Base-by-base conservation (phyloP, 2,329 filamentous ascomycete species). In the Fusarium vanettenii region DNA sequence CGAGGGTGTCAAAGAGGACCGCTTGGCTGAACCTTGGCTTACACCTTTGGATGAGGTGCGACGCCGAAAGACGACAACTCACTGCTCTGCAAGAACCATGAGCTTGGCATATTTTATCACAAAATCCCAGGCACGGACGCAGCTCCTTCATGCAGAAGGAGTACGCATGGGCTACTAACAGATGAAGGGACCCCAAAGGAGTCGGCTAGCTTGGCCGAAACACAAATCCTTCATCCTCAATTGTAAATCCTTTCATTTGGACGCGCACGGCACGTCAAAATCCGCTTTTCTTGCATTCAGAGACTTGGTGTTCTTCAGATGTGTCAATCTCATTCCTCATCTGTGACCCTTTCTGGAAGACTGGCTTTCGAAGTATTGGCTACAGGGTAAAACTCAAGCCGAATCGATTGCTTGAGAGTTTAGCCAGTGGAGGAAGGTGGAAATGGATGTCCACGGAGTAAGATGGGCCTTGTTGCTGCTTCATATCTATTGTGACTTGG, bases 81-180 rank as follows among this genome's bases (percentile, higher is more conserved):
- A 18, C 22, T 27, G 22, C 5, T 4, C 22, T 48, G 45, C 27
- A 9, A 1, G 45, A 10, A 48, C 8, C 5, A 48, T 45, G 20
- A 45, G 2, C 5, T 27, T 25, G 45, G 5, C 5, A 50, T 18
- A 4, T n/a, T 25, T 25, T 10, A 8, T 29, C 22, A 5, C 4
- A 45, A 50, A 50, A 11, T 25, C 9, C 8, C 2, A 50, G 16
- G 48, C 25, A 52, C 25, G 10, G 25, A 52, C 16, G 3, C 2
- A n/a, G 16, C n/a, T 27, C 48, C 11, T 52, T 13, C 25, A n/a
- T n/a, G 25, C 9, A 18, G 25, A 52, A 13, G 48, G 16, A 29
- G 8, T 29, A 50, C n/a, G 10, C 3, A n/a, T n/a, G 16, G 6
- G 6, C 1, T 6, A 2, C 18, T 29, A n/a, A 0, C 3, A n/a